Evolutionary conservation across 2,329 filamentous ascomycete genomes (phyloP), one percentile per base, ranked within the genome.

Genomic region (Dothistroma septosporum): DNA sequence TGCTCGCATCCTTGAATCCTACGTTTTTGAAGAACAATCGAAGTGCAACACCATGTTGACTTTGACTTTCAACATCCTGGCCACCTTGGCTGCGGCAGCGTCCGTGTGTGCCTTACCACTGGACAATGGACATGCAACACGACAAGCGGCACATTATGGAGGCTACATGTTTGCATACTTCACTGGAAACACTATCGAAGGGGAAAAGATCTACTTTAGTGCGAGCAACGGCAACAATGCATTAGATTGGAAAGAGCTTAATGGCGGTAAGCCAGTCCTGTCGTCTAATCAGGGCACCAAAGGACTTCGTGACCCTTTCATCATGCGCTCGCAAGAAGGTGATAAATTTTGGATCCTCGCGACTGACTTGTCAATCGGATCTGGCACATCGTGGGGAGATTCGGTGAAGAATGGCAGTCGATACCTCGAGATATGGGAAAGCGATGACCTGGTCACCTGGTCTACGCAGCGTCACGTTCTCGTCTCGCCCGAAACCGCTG

Each of bases 121-220:
- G 14, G 41, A 44, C n/a, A 44, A 9, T 19, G 2, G 4, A n/a
- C 41, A 44, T 44, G 41, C 16, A 44, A 8, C 41, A 19, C 10
- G 47, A 47, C 56, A 28, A 35, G n/a, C 24, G 2, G 44, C 52
- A 1, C 31, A 55, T 9, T 64, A 69, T 50, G 68, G 66, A 53
- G 81, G 78, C 5, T 83, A 83, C 61, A 78, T 78, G 0, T 83
- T 83, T 61, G 75, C 78, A 0, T 84, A 83, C 65, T 83, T 83
- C 65, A 82, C 79, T 0, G 77, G 76, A 9, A 77, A 76, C 67
- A 72, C 73, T 1, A 61, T 67, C 14, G 71, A 72, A 0, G 81
- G 82, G 22, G 82, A 84, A 61, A 82, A 83, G 57, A 82, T 84
- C 53, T 82, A 76, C 64, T 75, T 83, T 12, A 80, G 82, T 1